Base-by-base conservation (phyloP, 345 rosid genomes). In the Lepidium africanum region DNA sequence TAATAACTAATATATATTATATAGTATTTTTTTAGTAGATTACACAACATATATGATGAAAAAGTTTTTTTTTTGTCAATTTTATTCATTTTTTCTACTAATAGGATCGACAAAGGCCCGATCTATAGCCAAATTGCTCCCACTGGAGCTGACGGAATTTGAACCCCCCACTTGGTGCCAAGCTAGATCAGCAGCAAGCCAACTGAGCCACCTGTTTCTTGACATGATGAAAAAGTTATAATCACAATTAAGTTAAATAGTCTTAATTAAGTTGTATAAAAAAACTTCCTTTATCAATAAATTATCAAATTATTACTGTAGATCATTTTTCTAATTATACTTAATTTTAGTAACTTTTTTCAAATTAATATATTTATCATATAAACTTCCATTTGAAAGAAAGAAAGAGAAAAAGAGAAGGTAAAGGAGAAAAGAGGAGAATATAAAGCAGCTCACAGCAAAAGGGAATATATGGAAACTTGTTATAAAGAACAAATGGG, bases 381-480 rank as follows among this genome's bases (percentile, higher is more conserved):
- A 41, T 12, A 74, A 52, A 30, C 33, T 52, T 74, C 12, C 48
- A 59, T 51, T 42, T 59, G 56, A 74, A 49, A 55, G 77, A 69
- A 53, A 55, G 66, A 40, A 60, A n/a, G n/a, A n/a, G n/a, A n/a
- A 69, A 63, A 62, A 63, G 67, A 55, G 65, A 69, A 47, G 53
- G 15, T 64, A 76, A 70, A 76, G 79, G 59, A 69, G 72, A 59
- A 65, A 76, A 63, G 65, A 69, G 60, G 59, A 40, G 45, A 65
- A 56, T 62, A 63, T 69, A 75, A 75, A 75, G 78, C 78, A 69
- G 46, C 52, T 3, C 57, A 53, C 57, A n/a, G 67, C 43, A 74
- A 74, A 69, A 75, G 78, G 78, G 78, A 69, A 68, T 68, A 68
- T 75, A 75, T 76, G 79, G 79, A 70, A 76, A 76, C 79, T 76